phyloP scores from a whole-genome alignment of 371 early-diverging fungal species.

The Actinomucor elegans region DNA sequence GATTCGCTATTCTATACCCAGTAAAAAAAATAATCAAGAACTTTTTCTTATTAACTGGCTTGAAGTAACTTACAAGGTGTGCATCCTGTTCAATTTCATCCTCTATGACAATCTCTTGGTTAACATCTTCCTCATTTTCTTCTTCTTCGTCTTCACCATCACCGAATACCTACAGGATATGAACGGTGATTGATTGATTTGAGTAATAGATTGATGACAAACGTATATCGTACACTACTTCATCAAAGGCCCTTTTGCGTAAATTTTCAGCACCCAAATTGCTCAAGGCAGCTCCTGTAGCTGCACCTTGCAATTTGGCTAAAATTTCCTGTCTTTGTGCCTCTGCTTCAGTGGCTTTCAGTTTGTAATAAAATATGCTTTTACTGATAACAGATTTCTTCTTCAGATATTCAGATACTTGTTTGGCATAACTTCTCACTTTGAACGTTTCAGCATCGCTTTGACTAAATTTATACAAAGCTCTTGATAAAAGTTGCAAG shows the following conservation, averaged over 20 bases:
- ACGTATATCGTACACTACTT: too few relatives aligned
- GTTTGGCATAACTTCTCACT: not conserved
- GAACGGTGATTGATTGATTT: too few relatives aligned
- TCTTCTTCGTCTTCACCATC: not conserved
- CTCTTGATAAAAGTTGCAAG: too few relatives aligned
- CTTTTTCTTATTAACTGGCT: not conserved
- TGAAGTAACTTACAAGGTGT: not conserved
- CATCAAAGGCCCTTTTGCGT: not conserved
- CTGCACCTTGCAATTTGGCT: constrained; percentile 1
- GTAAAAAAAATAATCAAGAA: not conserved
- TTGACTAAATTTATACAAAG: too few relatives aligned
- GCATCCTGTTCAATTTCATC: too few relatives aligned
- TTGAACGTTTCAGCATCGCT: not conserved
- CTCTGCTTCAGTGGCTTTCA: constrained; percentile 1
- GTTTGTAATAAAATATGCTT: not conserved
- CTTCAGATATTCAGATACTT: not conserved
- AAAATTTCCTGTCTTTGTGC: constrained; percentile 3
- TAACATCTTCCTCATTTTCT: not conserved
- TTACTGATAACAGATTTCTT: not conserved
- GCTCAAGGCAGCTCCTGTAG: not conserved
- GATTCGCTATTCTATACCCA: not conserved
- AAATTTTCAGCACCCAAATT: not conserved
- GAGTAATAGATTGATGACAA: too few relatives aligned
- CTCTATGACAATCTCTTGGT: too few relatives aligned
- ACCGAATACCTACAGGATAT: too few relatives aligned